Base-by-base conservation (phyloP, 73 alveolate genomes). In the Blepharisma stoltei region DNA sequence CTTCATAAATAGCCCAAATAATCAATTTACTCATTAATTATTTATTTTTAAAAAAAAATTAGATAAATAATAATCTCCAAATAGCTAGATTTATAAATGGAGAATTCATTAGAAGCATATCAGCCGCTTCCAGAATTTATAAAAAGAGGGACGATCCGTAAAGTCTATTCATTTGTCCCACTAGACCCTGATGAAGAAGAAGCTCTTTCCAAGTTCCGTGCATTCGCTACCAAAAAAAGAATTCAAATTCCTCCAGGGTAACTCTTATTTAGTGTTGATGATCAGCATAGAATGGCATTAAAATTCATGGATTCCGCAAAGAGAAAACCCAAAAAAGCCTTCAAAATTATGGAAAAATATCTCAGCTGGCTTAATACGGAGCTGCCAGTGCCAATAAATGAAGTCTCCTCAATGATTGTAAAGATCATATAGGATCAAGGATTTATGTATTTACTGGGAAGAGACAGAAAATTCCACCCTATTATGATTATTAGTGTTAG, bases 391-490 rank as follows among this genome's bases (percentile, higher is more conserved):
- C 73, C 46, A 14, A 38, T 14, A 60, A 38, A 60, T 25, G 73
- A 60, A 47, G 73, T 60, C 43, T 6, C 77, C n/a, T 20, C 43
- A 1, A 49, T 69, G 23, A 38, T 81, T 52, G 83, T 45, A 47
- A 14, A 53, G 21, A 45, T 32, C 38, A 27, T 75, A 4, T 14
- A 44, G 65, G 55, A 67, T n/a, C 32, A 41, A 68, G 92, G 92
- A 11, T 14, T 85, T 55, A n/a, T 85, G 55, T 85, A 85, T 73
- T 54, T 76, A 9, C 60, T 45, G 11, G 69, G 79, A 21, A 50
- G 92, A 50, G 85, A 75, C 32, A 71, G 55, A 8, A 71, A 69
- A 6, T 52, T 37, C n/a, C 47, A 87, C 7, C 92, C 92, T 6
- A 46, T 85, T 25, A 37, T 81, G 20, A 55, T 85, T 25, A 60